Evolutionary conservation across 768 basidiomycete species (phyloP), one percentile per base, ranked within the genome.

Genomic region (Xanthoconium purpureum): DNA sequence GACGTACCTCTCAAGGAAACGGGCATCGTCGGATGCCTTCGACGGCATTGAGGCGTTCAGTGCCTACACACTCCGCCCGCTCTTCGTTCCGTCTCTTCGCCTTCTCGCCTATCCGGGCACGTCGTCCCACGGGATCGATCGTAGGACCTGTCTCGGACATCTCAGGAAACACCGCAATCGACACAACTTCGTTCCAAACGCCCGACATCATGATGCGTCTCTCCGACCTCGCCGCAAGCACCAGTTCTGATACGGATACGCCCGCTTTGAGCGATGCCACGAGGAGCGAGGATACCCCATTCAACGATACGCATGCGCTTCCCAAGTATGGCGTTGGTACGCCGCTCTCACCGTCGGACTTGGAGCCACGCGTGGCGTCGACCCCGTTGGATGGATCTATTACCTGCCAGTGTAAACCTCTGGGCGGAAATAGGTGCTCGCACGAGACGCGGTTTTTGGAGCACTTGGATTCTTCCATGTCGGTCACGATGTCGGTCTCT

Each of bases 11-110:
- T 45, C 60, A 61, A 42, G 58, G 56, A n/a, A 52, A 56, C 3
- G 57, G 55, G 30, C 62, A 61, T 15, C 60, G 55, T 29, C 69
- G 68, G 24, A 46, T 64, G 30, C 29, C 68, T 18, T 70, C 71
- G 9, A 56, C 50, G 10, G 17, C 62, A 3, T 68, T 66, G 14
- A 59, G 66, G 28, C 64, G 56, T 30, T 59, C 63, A 2, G 52
- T 2, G 18, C 52, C 54, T 18, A 30, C 54, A 10, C 59, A 54
- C 29, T 43, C 55, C 12, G 47, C 20, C 4, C 55, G 64, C 10
- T 52, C 57, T 43, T 66, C 62, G 1, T 69, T 70, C 47, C 62
- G 59, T 35, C 56, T 72, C 17, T 72, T 69, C 3, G 47, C 59
- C 2, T 47, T 62, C 29, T 66, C 69, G 5, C 59, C 58, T 17